These are phyloP conservation scores for Collybiopsis luxurians DNA, from an alignment of 768 basidiomycete genomes.

Conservation along the genomic window DNA sequence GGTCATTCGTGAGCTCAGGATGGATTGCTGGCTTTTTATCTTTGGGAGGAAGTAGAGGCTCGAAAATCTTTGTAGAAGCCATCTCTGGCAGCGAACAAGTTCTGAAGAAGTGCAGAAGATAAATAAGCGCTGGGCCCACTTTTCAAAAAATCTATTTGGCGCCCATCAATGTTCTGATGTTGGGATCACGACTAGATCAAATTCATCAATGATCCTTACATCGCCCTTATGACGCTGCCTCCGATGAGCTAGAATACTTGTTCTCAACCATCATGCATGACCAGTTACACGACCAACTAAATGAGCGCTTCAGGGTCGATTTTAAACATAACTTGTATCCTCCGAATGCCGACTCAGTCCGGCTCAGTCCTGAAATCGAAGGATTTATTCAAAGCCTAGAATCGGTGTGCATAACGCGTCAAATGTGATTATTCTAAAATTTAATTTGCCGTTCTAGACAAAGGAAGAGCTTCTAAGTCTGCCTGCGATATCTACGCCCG, in stretches of 20 bases:
- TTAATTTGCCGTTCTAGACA: constrained; percentile 18
- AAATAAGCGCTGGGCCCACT: no score
- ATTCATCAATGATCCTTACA: no score
- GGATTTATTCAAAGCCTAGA: constrained; percentile 20
- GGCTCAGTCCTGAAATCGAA: constrained; percentile 24
- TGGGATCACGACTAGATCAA: no score
- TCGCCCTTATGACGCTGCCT: no score
- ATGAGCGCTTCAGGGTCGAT: background rate
- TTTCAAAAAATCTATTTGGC: no score
- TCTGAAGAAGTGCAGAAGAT: no score
- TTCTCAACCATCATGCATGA: background rate
- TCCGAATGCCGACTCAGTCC: constrained; percentile 11
- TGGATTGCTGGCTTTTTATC: background rate
- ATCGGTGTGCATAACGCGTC: constrained; percentile 16
- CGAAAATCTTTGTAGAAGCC: constrained; percentile 23
- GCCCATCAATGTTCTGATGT: no score
- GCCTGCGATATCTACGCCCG: constrained; percentile 31
- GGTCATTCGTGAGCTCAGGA: constrained; percentile 32
- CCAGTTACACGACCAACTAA: background rate
- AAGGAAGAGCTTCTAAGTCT: constrained; percentile 32
- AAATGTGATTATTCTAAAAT: background rate
- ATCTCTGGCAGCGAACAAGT: no score
- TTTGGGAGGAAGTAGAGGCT: constrained; percentile 17
- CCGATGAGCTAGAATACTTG: no score
- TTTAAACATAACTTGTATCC: constrained; percentile 16